Conservation (phyloP, 495 filamentous ascomycete species). For the Lineolata rhizophorae region DNA sequence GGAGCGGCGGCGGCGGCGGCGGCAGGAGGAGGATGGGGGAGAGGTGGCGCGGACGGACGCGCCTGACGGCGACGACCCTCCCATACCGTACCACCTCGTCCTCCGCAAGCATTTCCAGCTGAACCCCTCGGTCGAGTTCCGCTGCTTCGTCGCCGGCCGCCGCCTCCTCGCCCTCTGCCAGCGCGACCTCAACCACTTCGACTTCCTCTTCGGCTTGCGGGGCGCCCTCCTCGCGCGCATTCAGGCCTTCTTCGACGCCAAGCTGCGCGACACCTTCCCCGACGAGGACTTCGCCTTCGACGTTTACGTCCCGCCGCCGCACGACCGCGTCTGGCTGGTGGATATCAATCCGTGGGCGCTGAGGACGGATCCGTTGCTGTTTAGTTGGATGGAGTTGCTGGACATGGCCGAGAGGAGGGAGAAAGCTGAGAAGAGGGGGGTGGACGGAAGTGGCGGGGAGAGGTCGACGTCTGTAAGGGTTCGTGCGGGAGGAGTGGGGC, state of each 20-base stretch:
- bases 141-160: slow-evolving; percentile 71
- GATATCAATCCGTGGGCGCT: slow-evolving; percentile 94
- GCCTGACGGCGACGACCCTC: slow-evolving; percentile 5
- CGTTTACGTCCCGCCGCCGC: slow-evolving; percentile 65
- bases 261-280: slow-evolving; percentile 53
- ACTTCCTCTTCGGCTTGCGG: slow-evolving; percentile 48
- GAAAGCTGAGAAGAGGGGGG: neutral
- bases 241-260: slow-evolving; percentile 48
- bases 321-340: slow-evolving; percentile 59
- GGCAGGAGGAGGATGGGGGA: too few species aligned
- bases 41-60: too few species aligned
- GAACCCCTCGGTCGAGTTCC: slow-evolving; percentile 80
- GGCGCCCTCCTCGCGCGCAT: slow-evolving; percentile 37
- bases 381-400: slow-evolving; percentile 77
- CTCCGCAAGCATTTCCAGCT: slow-evolving; percentile 72
- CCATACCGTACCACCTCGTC: slow-evolving; percentile 44
- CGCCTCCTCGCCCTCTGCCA: slow-evolving; percentile 67
- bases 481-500: too few species aligned
- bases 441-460: too few species aligned
- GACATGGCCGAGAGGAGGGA: slow-evolving; percentile 8
- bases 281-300: slow-evolving; percentile 78
- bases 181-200: slow-evolving; percentile 75
- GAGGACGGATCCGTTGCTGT: slow-evolving; percentile 71
- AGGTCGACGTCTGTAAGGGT: too few species aligned
- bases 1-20: neutral